These are phyloP conservation scores for Paraleonurus japonicus DNA, from an alignment of 257 asterid genomes.

Conservation along the genomic window DNA sequence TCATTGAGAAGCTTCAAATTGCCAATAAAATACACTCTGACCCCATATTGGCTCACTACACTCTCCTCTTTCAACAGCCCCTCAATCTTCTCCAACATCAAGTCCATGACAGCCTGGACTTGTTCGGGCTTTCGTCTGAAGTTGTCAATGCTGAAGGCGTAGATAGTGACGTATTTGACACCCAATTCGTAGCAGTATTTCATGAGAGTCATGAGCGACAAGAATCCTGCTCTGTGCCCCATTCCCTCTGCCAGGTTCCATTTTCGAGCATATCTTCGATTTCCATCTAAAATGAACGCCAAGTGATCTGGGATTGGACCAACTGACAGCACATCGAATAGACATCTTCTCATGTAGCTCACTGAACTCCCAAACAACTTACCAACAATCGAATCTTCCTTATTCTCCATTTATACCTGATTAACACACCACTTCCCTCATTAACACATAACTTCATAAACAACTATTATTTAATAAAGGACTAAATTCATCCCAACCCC, in stretches of 20 bases:
- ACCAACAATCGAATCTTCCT: slow-evolving; percentile 21
- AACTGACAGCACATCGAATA: slow-evolving; percentile 46
- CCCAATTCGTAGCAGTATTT: slow-evolving; percentile 74
- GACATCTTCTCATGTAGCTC: slow-evolving; percentile 40
- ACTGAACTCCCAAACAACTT: slow-evolving; percentile 41
- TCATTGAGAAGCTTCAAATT: slow-evolving; percentile 54
- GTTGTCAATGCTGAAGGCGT: slow-evolving; percentile 85
- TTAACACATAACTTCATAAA: background rate
- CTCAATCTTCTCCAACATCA: slow-evolving; percentile 77
- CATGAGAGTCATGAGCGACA: slow-evolving; percentile 56
- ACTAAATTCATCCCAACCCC: too few relatives aligned
- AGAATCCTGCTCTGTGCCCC: slow-evolving; percentile 73
- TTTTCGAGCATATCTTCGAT: slow-evolving; percentile 66
- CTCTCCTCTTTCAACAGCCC: slow-evolving; percentile 63
- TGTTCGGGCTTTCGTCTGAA: slow-evolving; percentile 69
- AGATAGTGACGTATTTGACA: slow-evolving; percentile 51
- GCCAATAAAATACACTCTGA: slow-evolving; percentile 63
- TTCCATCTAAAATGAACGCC: slow-evolving; percentile 76
- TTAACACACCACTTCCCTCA: too few relatives aligned
- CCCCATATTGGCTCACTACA: slow-evolving; percentile 52
- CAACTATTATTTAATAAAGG: background rate
- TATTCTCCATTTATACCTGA: slow-evolving; percentile 15
- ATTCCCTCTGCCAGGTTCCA: slow-evolving; percentile 45
- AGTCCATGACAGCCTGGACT: slow-evolving; percentile 59
- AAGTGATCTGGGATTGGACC: slow-evolving; percentile 73